Evolutionary conservation across 2,329 filamentous ascomycete genomes (phyloP).

Genomic region (Colletotrichum sp.): DNA sequence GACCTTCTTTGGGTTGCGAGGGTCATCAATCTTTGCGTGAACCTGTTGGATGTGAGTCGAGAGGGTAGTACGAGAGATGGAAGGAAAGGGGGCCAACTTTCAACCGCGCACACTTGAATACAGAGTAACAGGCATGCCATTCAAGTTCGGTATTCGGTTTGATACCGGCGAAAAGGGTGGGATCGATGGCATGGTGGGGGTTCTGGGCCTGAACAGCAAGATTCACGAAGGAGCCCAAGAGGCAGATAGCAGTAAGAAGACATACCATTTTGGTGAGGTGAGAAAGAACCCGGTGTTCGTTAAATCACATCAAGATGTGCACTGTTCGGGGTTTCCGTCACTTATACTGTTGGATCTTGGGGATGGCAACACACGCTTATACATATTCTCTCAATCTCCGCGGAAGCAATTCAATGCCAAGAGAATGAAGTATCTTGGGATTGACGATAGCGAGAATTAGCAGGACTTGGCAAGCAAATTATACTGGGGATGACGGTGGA

Average conservation of each 20-base stretch:
- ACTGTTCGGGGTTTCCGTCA: neutral
- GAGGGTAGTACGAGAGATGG: neutral
- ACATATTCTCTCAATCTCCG: neutral
- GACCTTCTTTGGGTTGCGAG: neutral
- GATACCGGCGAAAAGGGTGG: neutral
- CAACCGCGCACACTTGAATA: neutral
- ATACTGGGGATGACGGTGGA: neutral
- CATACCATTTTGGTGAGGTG: neutral
- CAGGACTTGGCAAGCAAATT: neutral
- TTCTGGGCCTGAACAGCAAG: neutral
- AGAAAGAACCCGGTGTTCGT: neutral
- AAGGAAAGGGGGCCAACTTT: neutral
- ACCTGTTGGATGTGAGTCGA: neutral
- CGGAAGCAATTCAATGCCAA: neutral
- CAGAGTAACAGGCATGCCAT: neutral
- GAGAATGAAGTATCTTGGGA: neutral
- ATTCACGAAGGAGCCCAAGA: neutral
- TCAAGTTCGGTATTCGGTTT: neutral
- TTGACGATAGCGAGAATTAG: fast-evolving
- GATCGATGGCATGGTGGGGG: neutral
- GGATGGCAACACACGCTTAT: neutral
- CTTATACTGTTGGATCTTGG: neutral
- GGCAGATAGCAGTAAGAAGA: neutral
- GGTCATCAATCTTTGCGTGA: neutral
- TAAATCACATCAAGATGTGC: neutral